Conservation (phyloP, 1,284 basidiomycete genomes). For the Cryptococcus sp. region DNA sequence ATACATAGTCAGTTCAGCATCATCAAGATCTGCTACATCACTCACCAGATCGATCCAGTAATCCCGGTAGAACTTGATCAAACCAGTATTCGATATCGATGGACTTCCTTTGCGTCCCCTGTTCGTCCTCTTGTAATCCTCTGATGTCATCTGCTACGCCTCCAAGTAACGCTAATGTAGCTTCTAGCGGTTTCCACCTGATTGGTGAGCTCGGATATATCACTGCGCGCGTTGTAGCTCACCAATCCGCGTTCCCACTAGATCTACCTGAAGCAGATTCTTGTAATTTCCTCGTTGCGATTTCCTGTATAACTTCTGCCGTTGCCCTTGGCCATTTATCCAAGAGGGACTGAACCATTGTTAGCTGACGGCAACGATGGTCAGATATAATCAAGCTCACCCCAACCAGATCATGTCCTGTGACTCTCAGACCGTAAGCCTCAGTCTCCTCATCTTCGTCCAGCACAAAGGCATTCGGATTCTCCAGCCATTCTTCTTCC, state of each 20-base stretch:
- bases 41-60: slow-evolving; percentile 52
- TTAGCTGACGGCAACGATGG: slow-evolving; percentile 1
- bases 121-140: slow-evolving; percentile 69
- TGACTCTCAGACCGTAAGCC: slow-evolving; percentile 73
- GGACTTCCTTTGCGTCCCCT: slow-evolving; percentile 55
- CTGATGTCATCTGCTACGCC: slow-evolving; percentile 72
- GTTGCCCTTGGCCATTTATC: slow-evolving; percentile 61
- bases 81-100: slow-evolving; percentile 76
- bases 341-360: slow-evolving; percentile 59
- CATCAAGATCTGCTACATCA: not conserved
- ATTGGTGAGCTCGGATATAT: not conserved
- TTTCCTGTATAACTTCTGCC: slow-evolving; percentile 57
- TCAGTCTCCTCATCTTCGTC: slow-evolving; percentile 92
- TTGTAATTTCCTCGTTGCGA: slow-evolving; percentile 52
- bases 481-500: slow-evolving; percentile 86
- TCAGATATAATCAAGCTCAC: slow-evolving; percentile 50
- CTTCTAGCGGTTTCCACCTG: slow-evolving; percentile 88
- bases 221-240: slow-evolving; percentile 12
- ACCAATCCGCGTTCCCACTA: slow-evolving; percentile 46
- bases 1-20: not conserved
- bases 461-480: slow-evolving; percentile 86
- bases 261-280: slow-evolving; percentile 28
- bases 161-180: slow-evolving; percentile 75
- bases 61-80: slow-evolving; percentile 68
- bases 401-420: slow-evolving; percentile 75